These are phyloP conservation scores for Penicillium turbatum DNA, from an alignment of 495 filamentous ascomycete genomes.

Conservation along the genomic window DNA sequence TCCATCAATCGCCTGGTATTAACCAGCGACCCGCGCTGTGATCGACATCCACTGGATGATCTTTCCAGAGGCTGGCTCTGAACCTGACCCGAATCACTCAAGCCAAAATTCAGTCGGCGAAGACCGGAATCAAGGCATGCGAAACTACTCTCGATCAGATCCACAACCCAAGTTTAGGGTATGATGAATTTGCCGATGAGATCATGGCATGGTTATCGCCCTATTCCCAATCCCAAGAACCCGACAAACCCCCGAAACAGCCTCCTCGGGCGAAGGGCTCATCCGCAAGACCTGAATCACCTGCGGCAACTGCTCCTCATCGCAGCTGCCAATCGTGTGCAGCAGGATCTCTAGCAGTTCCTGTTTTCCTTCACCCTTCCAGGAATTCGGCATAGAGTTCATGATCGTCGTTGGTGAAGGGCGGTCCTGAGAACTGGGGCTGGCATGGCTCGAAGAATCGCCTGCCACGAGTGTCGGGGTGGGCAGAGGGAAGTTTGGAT, in stretches of 20 bases:
- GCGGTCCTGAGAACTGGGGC: neutral
- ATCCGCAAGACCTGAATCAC: slow-evolving; percentile 30
- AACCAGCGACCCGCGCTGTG: neutral
- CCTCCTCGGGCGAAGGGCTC: slow-evolving; percentile 33
- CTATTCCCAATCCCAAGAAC: slow-evolving; percentile 22
- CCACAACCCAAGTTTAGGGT: neutral
- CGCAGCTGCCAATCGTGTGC: slow-evolving; percentile 31
- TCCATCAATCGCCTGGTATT: neutral
- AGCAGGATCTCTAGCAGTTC: slow-evolving; percentile 28
- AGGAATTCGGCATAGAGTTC: slow-evolving; percentile 15
- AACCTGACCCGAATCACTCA: neutral
- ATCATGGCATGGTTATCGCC: neutral
- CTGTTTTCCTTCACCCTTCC: slow-evolving; percentile 26
- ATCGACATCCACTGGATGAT: neutral
- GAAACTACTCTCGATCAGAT: neutral
- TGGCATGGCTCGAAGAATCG: neutral
- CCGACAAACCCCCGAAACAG: slow-evolving; percentile 29
- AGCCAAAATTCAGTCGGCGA: neutral
- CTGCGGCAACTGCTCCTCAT: slow-evolving; percentile 26
- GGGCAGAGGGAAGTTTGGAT: neutral
- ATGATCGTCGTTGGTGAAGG: slow-evolving; percentile 3
- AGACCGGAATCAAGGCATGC: neutral
- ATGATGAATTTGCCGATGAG: neutral
- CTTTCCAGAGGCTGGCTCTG: neutral
- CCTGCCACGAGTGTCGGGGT: neutral